Base-by-base conservation (phyloP, 2,329 filamentous ascomycete species). In the Colletotrichum theobromicola region DNA sequence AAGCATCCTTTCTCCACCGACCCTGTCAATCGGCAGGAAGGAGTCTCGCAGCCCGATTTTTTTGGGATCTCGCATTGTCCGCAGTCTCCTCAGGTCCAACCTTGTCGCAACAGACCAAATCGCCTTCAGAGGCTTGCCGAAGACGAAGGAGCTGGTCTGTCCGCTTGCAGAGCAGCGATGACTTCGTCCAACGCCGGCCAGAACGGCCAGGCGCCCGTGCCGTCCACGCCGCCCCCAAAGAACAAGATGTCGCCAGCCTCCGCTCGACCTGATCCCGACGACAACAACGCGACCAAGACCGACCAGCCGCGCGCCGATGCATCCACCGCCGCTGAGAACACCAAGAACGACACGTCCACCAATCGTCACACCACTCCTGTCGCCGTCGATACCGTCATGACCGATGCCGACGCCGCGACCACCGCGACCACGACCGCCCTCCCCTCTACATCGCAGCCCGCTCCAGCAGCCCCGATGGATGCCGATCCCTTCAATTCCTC, bases 71-170 rank as follows among this genome's bases (percentile, higher is more conserved):
- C 63, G 66, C 70, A 61, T 77, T 50, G 57, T 67, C 60, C 57
- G 68, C 68, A 72, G 68, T 62, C 72, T 67, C 62, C 34, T 67
- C 72, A 72, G 62, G 72, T 58, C 46, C 57, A 75, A 62, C 62
- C 67, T 60, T 57, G 75, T 76, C 75, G 75, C 75, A 71, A 61
- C 68, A 62, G 68, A 75, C 73, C 72, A 68, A 70, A 76, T 57
- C 68, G 73, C 66, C 71, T 74, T 35, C 71, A 60, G 63, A 70
- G 76, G 65, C 73, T 72, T 70, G 64, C 74, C 78, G 77, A 77
- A 83, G 88, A 86, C 88, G 88, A 89, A 90, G 85, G 88, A 90
- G 88, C 89, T 77, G 74, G 65, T 77, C 76, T 89, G 88, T 88
- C 83, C 79, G 76, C 69, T 75, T 75, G 78, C 80, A 81, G 82